Base-by-base conservation (phyloP, 1,139 yeast species). In the Wickerhamiella pararugosa region DNA sequence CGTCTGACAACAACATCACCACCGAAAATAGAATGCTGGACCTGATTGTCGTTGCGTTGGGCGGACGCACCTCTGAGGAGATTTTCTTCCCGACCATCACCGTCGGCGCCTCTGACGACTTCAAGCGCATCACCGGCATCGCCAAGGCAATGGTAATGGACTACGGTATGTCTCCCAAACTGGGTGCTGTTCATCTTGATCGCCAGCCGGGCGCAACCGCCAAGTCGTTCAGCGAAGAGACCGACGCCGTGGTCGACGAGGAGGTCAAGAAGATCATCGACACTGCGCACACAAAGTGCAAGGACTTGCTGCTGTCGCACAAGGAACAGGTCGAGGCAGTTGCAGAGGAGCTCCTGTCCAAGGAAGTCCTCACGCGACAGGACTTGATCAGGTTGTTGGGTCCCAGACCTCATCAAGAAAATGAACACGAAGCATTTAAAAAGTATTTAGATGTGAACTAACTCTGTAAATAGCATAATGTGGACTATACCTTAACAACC, bases 21-120 rank as follows among this genome's bases (percentile, higher is more conserved):
- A 75, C 82, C 11, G 73, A 79, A 46, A 75, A 76, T 50, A 94
- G 90, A 61, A 73, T 87, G 51, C 63, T 67, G 46, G 94, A 90
- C 58, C 71, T 94, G 52, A 87, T 90, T 94, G 75, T 86, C 25
- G 92, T 90, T 94, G 86, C 97, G 0, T 69, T 90, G 42, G 98
- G 97, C 41, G 98, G 98, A 6, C 75, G 98, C 54, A 95, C 86
- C 3, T 78, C 94, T 36, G 98, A 90, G 61, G 97, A 90, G 62
- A 61, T 90, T 36, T 90, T 87, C 61, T 90, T 90, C 59, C 72
- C 75, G 34, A 76, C 87, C 2, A 96, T 90, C 25, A 90, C 97
- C 4, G 79, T 92, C 45, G 98, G 98, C 47, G 98, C 95, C 1
- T 77, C 83, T 44, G 96, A 90, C 59, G 98, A 90, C 61, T 90